phyloP scores from a whole-genome alignment of 2,329 filamentous ascomycete genomes.

The Aspergillus tanneri region DNA sequence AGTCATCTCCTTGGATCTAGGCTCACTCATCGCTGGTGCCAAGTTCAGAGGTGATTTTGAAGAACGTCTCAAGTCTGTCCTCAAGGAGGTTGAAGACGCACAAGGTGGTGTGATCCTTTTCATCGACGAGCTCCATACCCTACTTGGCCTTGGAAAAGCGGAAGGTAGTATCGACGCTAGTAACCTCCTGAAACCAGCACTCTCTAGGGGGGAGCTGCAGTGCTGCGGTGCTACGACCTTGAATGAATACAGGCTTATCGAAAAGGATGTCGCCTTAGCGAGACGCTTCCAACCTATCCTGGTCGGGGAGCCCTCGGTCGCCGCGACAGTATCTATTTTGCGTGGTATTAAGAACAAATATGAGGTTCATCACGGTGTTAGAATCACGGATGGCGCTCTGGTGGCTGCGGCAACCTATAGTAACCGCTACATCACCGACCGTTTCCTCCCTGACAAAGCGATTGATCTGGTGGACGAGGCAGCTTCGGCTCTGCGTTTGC shows the following conservation, averaged over 20 bases:
- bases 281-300: conserved; percentile 90
- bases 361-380: conserved; percentile 93
- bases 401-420: conserved; percentile 90
- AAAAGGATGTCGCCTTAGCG: conserved; percentile 92
- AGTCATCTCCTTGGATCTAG: conserved; percentile 83
- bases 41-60: conserved; percentile 97
- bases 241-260: conserved; percentile 87
- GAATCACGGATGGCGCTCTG: conserved; percentile 87
- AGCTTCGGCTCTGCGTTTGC: conserved; percentile 80
- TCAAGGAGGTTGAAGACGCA: conserved; percentile 87
- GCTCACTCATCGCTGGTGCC: conserved; percentile 89
- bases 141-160: conserved; percentile 88
- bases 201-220: conserved; percentile 90
- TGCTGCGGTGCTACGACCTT: conserved; percentile 94
- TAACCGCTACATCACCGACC: conserved; percentile 94
- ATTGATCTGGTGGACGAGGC: conserved; percentile 97
- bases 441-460: conserved; percentile 93
- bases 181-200: conserved; percentile 87
- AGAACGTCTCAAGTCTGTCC: conserved; percentile 83
- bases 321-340: conserved; percentile 91
- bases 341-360: conserved; percentile 97
- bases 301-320: conserved; percentile 86
- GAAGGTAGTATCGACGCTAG: conserved; percentile 96
- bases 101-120: conserved; percentile 90
- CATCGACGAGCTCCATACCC: conserved; percentile 88